Conservation (phyloP, 306 rosid species). For the Cucurbita ficifolia region DNA sequence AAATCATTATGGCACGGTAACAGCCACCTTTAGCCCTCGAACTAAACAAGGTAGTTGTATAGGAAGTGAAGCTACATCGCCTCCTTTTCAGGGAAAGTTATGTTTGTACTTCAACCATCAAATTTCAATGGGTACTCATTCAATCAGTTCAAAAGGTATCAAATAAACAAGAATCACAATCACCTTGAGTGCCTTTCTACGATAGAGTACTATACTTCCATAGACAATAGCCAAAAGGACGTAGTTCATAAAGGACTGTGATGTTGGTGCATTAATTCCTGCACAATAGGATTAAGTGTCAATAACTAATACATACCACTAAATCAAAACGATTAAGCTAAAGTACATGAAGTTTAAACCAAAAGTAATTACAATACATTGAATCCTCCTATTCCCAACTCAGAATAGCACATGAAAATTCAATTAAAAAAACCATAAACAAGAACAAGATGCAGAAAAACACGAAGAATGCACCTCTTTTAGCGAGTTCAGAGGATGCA, state of each 20-base stretch:
- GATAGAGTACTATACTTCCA: constrained; percentile 39
- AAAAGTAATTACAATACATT: background rate
- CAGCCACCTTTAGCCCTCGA: background rate
- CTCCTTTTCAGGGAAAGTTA: background rate
- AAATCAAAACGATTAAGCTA: background rate
- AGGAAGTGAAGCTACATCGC: background rate
- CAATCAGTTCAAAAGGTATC: too few species aligned
- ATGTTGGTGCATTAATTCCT: constrained; percentile 86
- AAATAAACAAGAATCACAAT: constrained; percentile 19
- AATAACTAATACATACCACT: background rate
- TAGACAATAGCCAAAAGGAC: constrained; percentile 60
- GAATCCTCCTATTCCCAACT: background rate
- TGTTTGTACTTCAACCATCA: background rate
- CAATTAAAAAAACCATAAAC: background rate
- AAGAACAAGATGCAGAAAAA: background rate
- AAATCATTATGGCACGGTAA: background rate
- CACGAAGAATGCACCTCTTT: constrained; percentile 32
- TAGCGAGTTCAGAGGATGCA: constrained; percentile 77
- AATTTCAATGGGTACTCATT: background rate
- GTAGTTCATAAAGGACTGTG: constrained; percentile 80
- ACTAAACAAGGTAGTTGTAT: background rate
- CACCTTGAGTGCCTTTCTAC: constrained; percentile 69
- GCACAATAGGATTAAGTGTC: background rate
- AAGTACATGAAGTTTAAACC: background rate
- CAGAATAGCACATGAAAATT: background rate